Evolutionary conservation across 1,139 yeast species (phyloP), one percentile per base, ranked within the genome.

Genomic region (Arxiozyma telluris): DNA sequence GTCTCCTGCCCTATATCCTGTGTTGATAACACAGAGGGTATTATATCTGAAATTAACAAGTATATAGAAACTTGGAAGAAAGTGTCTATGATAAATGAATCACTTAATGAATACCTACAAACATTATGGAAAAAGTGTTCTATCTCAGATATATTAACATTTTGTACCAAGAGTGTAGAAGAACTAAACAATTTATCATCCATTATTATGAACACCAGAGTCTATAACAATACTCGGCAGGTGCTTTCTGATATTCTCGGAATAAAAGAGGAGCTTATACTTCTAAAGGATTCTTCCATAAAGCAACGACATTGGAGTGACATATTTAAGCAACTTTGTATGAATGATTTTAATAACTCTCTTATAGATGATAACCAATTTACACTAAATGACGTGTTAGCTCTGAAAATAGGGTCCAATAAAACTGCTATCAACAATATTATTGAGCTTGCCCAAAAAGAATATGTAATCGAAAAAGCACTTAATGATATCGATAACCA

Each of bases 371-470:
- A 23, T 15, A 45, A 21, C 49, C 52, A 44, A 30, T 63, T 77
- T 57, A 75, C 80, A 0, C 69, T 87, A 22, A 87, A 86, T 0
- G 79, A 82, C 61, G 78, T 89, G 1, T 78, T 91, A 80, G 76
- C 74, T 48, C 66, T 89, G 53, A 73, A 83, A 47, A 66, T 86
- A 30, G 44, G 61, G 0, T 58, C 71, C 1, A 79, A 87, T 67
- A 80, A 78, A 48, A 61, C 64, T 1, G 56, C 68, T 1, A 71
- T 91, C 4, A 77, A 76, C 50, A 71, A 77, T 0, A 69, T 86
- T 0, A 62, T 88, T 4, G 73, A 75, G 1, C 81, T 78, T 58
- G 97, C 98, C 0, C 80, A 80, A 56, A 86, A 88, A 23, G 98
- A 93, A 63, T 74, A 78, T 55, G 75, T 80, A 0, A 72, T 93